Percentiles rank a stretch among this genome's conserved stretches.
phyloP scores from a whole-genome alignment of 805 yeast genomes.

The Phaffomyces antillensis region DNA sequence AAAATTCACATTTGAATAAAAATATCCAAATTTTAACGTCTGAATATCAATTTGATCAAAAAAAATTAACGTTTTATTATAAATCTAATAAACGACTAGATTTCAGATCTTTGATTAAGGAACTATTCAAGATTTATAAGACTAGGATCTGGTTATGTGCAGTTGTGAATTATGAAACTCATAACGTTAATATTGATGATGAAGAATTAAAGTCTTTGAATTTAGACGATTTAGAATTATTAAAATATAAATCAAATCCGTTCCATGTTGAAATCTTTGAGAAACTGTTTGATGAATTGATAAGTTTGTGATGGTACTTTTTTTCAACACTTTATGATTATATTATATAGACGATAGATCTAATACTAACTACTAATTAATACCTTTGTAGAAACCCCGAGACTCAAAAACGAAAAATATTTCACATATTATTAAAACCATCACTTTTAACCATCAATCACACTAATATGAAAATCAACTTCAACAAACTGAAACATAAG shows the following conservation, averaged over 20 bases:
- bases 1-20: constrained; percentile 31
- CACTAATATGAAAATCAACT: neutral
- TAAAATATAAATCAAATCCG: constrained; percentile 12
- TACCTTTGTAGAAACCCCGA: neutral
- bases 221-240: constrained; percentile 12
- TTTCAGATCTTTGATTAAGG: constrained; percentile 66
- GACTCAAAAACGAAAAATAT: neutral
- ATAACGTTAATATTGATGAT: neutral
- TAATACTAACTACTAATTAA: neutral
- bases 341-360: no score
- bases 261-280: constrained; percentile 22
- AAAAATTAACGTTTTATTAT: constrained; percentile 68
- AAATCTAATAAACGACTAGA: constrained; percentile 60
- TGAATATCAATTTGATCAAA: constrained; percentile 77
- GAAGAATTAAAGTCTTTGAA: neutral
- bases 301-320: constrained; percentile 1
- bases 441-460: neutral
- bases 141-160: constrained; percentile 84
- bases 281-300: constrained; percentile 8
- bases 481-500: neutral
- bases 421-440: neutral
- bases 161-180: constrained; percentile 18
- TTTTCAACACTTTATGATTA: no score
- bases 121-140: constrained; percentile 66
- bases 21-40: constrained; percentile 60